Evolutionary conservation across 106 monocot species (phyloP), one percentile per base, ranked within the genome.

Genomic region (Dioscorea zingiberensis): DNA sequence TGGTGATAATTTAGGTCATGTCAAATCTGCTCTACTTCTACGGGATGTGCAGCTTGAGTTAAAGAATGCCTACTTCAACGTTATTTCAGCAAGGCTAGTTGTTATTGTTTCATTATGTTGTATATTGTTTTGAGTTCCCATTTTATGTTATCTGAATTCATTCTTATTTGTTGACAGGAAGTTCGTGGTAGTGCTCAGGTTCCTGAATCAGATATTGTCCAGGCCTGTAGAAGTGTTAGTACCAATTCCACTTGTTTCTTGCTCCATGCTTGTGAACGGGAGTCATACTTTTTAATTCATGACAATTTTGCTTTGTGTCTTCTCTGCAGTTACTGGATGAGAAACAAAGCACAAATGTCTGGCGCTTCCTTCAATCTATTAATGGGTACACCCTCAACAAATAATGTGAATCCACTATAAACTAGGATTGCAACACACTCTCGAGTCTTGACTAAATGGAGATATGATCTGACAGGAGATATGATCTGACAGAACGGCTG

Each of bases 11-110:
- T 51, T 62, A 89, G 89, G 79, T 85, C 8, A 55, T 85, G 54
- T 65, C 61, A 10, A 89, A 79, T 79, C 70, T 82, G 55, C 85
- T 89, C 2, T 82, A 89, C 68, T 89, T 78, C 54, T 85, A 89
- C 62, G 89, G 89, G 18, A 85, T 80, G 67, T 82, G 81, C 61
- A 74, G 89, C 18, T 58, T 89, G 21, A n/a, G 53, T 85, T 44
- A 89, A 80, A 55, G 89, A 89, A 63, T 69, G 59, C 48, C 74
- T 89, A 48, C 85, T 89, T 63, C 79, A 82, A 46, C 69, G 89
- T 27, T 89, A 82, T 25, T 89, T 89, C 61, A 85, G 89, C 67
- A 82, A 79, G 89, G 89, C 82, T 26, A 5, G 58, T 22, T 47
- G 47, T 23, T 28, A 46, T 16, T 27, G 16, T 11, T 8, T 21